Base-by-base conservation (phyloP, 31 red algal species). In the Odonthalia washingtoniensis region DNA sequence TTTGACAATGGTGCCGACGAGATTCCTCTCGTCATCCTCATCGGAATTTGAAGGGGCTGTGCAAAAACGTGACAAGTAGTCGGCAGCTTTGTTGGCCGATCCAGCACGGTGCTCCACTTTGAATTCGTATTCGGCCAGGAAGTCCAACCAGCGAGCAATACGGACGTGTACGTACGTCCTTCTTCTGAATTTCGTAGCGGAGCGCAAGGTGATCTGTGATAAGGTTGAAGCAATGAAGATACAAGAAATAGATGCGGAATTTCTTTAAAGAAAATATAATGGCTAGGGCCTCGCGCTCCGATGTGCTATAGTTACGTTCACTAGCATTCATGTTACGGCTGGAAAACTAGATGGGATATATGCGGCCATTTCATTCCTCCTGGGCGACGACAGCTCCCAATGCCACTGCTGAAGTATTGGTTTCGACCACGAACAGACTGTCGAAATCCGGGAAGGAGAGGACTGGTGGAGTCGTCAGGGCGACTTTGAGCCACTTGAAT, bases 91-190 rank as follows among this genome's bases (percentile, higher is more conserved):
- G 12, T 83, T 83, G 17, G 35, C 3, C 5, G 30, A 24, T 0
- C 80, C 60, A 4, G 0, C 24, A 5, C 63, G n/a, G 32, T 70
- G 69, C 17, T 69, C 18, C 31, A 83, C 38, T 33, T 66, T 34
- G 26, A 83, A 69, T 21, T 83, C 60, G 0, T 83, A 83, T 26
- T 83, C 62, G 27, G 63, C 63, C 32, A 83, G 18, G 35, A 83
- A 24, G 37, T 83, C 80, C 28, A 83, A 21, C 57, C 63, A 83
- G 24, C 63, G 14, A 21, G 60, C 57, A 18, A 83, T 30, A 16
- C 80, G 16, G 4, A 53, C 60, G 31, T n/a, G n/a, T n/a, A n/a
- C 42, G 61, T 24, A 83, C 36, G 1, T 31, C 57, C 49, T 57
- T 57, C 65, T 0, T 66, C 40, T 21, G 24, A 40, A 70, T 69